Percentiles rank a stretch among this genome's conserved stretches.
Conservation (phyloP, 208 protist species). For the Acanthamoeba healyi region DNA sequence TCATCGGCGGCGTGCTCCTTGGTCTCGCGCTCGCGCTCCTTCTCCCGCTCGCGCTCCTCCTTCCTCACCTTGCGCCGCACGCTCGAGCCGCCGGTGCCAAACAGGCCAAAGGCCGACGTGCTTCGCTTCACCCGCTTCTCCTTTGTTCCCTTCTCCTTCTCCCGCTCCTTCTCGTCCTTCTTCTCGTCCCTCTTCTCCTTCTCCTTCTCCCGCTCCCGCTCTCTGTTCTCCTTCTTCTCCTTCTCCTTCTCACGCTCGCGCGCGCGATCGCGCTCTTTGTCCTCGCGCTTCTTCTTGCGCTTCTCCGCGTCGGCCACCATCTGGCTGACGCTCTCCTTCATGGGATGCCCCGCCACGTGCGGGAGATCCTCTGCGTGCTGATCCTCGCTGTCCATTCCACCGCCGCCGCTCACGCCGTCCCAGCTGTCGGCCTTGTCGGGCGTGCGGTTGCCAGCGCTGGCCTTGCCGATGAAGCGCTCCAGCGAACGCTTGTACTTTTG, state of each 20-base stretch:
- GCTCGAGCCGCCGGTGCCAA: constrained; percentile 14
- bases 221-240: neutral
- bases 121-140: constrained; percentile 50
- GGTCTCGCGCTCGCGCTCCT: neutral
- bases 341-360: neutral
- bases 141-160: constrained; percentile 34
- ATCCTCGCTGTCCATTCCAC: neutral
- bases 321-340: neutral
- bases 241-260: neutral
- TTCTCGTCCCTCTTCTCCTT: neutral
- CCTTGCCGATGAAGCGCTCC: constrained; percentile 28
- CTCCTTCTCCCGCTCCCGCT: neutral
- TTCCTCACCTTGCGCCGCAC: neutral
- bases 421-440: constrained; percentile 59
- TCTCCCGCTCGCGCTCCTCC: neutral
- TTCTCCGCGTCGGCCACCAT: constrained; percentile 44
- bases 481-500: constrained; percentile 42
- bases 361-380: neutral
- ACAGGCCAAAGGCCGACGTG: constrained; percentile 30
- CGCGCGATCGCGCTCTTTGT: neutral
- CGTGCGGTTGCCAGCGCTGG: neutral
- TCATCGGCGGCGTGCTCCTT: neutral
- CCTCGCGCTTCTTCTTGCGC: constrained; percentile 27
- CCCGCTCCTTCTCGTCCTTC: neutral
- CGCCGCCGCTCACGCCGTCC: neutral